phyloP scores from a whole-genome alignment of 306 rosid genomes.

The Cicer arietinum region DNA sequence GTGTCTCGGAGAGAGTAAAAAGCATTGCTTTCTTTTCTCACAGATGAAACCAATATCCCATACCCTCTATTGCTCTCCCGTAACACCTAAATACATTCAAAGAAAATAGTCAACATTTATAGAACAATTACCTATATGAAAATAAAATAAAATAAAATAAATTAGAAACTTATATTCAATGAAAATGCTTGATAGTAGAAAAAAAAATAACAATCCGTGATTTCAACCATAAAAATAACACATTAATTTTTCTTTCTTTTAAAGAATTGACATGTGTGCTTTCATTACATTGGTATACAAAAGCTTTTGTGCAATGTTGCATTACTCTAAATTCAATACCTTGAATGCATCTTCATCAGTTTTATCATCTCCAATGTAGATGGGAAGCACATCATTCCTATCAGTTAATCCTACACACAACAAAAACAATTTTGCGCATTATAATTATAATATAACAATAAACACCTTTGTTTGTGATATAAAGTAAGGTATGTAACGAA shows the following conservation, averaged over 20 bases:
- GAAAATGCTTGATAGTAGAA: too few relatives aligned
- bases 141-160: neutral
- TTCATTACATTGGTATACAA: too few relatives aligned
- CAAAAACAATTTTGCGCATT: neutral
- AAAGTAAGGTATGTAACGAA: neutral
- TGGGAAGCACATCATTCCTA: constrained; percentile 72
- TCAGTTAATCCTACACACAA: constrained; percentile 60
- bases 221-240: too few relatives aligned
- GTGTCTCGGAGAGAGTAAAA: constrained; percentile 80
- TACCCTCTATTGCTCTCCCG: constrained; percentile 65
- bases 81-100: constrained; percentile 57
- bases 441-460: neutral
- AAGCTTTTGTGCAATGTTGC: too few relatives aligned
- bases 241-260: too few relatives aligned
- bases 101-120: neutral
- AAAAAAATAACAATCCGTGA: too few relatives aligned
- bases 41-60: constrained; percentile 82
- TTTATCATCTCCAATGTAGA: constrained; percentile 87
- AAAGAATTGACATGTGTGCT: too few relatives aligned
- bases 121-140: neutral
- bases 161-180: neutral
- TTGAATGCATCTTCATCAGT: constrained; percentile 96
- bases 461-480: constrained; percentile 1
- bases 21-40: constrained; percentile 81
- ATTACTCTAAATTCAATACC: constrained; percentile 53